Evolutionary conservation across 441 rosid genomes (phyloP).

Genomic region (Eutrema salsugineum): DNA sequence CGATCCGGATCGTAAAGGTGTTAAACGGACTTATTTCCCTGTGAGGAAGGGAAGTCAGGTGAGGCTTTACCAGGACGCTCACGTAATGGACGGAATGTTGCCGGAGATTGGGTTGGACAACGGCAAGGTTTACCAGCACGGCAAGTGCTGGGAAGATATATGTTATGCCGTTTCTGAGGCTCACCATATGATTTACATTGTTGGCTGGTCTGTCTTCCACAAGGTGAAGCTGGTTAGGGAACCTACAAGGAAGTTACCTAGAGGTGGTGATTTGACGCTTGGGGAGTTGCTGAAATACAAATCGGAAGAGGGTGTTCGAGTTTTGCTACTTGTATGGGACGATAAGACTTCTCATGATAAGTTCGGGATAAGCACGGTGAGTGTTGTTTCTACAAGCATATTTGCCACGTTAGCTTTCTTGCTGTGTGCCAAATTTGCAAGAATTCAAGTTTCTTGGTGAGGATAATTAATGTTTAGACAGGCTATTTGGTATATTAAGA

Average conservation of each 20-base stretch:
- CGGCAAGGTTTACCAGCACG: slow-evolving; percentile 45
- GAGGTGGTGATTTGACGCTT: slow-evolving; percentile 78
- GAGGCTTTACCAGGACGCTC: slow-evolving; percentile 86
- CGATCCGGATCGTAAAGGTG: slow-evolving; percentile 61
- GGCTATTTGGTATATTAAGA: not conserved
- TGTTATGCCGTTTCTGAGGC: slow-evolving; percentile 80
- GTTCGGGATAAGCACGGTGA: slow-evolving; percentile 60
- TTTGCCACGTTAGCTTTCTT: not conserved
- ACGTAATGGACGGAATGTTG: slow-evolving; percentile 44
- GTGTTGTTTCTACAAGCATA: slow-evolving; percentile 12
- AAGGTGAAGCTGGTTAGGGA: slow-evolving; percentile 78
- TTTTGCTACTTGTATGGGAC: slow-evolving; percentile 83
- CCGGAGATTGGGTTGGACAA: slow-evolving; percentile 51
- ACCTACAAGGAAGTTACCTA: slow-evolving; percentile 59
- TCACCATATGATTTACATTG: slow-evolving; percentile 81
- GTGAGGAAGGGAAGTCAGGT: slow-evolving; percentile 65
- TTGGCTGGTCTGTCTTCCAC: slow-evolving; percentile 86
- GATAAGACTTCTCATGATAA: slow-evolving; percentile 82
- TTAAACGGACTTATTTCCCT: slow-evolving; percentile 69
- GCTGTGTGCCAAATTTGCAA: not conserved
- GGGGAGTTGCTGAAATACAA: slow-evolving; percentile 93
- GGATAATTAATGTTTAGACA: not conserved
- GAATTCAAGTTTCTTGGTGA: not conserved
- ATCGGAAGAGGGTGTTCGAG: slow-evolving; percentile 91
- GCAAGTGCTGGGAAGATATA: slow-evolving; percentile 86